These are phyloP conservation scores for Fusarium sp. DNA, from an alignment of 2,329 filamentous ascomycete species.

Conservation along the genomic window DNA sequence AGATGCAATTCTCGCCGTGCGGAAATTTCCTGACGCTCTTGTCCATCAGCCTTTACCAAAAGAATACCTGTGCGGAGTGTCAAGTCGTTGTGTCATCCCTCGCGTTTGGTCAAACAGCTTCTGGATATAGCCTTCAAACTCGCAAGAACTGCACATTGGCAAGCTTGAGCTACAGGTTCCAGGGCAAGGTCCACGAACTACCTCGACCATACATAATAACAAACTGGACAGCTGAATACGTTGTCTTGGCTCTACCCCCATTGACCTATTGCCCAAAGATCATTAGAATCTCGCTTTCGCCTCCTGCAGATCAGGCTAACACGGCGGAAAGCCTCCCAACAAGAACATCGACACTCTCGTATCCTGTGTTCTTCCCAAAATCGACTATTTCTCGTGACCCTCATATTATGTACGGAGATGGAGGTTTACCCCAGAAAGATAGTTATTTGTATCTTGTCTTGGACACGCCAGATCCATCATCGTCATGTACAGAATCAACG, in stretches of 20 bases:
- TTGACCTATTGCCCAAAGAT: neutral
- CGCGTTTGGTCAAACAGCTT: neutral
- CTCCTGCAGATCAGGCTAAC: accelerated
- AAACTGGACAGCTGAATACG: neutral
- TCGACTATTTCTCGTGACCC: neutral
- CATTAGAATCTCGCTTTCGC: neutral
- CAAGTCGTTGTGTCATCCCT: neutral
- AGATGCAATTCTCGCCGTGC: neutral
- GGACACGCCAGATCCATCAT: neutral
- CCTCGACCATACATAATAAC: neutral
- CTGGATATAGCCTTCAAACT: neutral
- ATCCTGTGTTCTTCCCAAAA: neutral
- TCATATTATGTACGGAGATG: neutral
- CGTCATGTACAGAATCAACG: neutral
- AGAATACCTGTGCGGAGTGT: neutral
- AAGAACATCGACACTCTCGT: neutral
- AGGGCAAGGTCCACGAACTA: neutral
- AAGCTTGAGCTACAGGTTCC: neutral
- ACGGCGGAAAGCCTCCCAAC: accelerated
- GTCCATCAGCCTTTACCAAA: neutral
- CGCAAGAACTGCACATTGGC: too few relatives aligned
- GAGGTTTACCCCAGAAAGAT: neutral
- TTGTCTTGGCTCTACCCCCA: neutral
- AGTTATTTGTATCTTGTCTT: neutral
- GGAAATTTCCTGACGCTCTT: neutral